Evolutionary conservation across 257 asterid genomes (phyloP).

Genomic region (Solanum megistacrolobum): DNA sequence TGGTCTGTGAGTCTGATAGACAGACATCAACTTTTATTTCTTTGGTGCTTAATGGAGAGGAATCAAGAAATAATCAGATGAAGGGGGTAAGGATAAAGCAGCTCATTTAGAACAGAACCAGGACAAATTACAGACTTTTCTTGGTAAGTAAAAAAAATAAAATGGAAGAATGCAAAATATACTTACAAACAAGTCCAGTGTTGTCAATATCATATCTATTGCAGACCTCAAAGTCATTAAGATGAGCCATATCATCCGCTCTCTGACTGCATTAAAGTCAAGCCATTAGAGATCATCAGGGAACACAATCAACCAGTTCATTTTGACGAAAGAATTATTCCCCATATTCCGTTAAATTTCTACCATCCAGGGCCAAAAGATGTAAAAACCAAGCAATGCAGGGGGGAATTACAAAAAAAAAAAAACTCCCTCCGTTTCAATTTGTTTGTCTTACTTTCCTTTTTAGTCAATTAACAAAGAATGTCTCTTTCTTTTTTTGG

Average conservation of each 20-base stretch:
- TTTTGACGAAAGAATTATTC: background rate
- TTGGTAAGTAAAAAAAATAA: background rate
- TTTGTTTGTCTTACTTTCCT: background rate
- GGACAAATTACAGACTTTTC: background rate
- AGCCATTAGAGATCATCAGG: slow-evolving; percentile 1
- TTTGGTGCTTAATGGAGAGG: background rate
- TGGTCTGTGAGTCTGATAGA: background rate
- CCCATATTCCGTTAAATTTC: background rate
- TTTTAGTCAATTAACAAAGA: background rate
- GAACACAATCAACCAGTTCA: background rate
- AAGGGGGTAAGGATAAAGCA: background rate
- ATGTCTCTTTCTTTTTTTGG: background rate
- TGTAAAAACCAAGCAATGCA: background rate
- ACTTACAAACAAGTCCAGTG: slow-evolving; percentile 83
- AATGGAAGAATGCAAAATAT: background rate
- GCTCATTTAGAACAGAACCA: background rate
- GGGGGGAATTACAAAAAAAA: background rate
- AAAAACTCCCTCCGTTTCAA: background rate
- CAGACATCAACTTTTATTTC: background rate
- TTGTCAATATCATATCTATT: slow-evolving; percentile 63
- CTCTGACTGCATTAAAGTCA: slow-evolving; percentile 60
- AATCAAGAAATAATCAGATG: background rate
- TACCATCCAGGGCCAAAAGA: background rate
- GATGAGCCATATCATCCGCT: slow-evolving; percentile 59
- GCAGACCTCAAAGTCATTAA: slow-evolving; percentile 65